These are phyloP conservation scores for Nakazawaea ishiwadae DNA, from an alignment of 805 yeast species.

Conservation along the genomic window DNA sequence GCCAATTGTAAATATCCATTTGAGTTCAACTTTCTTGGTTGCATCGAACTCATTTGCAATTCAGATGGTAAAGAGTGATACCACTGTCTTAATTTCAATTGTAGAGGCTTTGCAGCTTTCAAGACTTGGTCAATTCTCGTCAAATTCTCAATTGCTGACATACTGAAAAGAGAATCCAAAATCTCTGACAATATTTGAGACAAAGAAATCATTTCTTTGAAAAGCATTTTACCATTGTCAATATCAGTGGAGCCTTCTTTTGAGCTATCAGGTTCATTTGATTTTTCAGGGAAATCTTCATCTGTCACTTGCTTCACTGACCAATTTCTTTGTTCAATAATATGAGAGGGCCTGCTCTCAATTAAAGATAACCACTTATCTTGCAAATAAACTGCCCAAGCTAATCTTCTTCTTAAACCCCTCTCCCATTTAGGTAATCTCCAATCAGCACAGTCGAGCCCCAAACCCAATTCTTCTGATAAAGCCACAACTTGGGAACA, in stretches of 20 bases:
- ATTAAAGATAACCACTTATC: conserved; percentile 87
- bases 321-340: conserved; percentile 73
- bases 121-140: conserved; percentile 64
- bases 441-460: conserved; percentile 90
- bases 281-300: conserved; percentile 77
- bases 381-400: conserved; percentile 94
- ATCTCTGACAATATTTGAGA: conserved; percentile 70
- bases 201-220: conserved; percentile 61
- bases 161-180: conserved; percentile 65
- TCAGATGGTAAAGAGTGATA: conserved; percentile 65
- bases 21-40: conserved; percentile 60
- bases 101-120: conserved; percentile 76
- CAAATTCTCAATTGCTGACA: conserved; percentile 54
- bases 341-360: conserved; percentile 83
- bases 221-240: conserved; percentile 64
- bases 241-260: conserved; percentile 64
- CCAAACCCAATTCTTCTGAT: conserved; percentile 87
- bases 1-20: conserved; percentile 79
- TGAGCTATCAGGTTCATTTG: conserved; percentile 31
- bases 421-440: conserved; percentile 93
- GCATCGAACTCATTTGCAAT: conserved; percentile 57
- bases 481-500: conserved; percentile 84
- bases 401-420: conserved; percentile 78
- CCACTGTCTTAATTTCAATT: conserved; percentile 67
- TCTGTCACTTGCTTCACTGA: conserved; percentile 60